Evolutionary conservation across 495 filamentous ascomycete species (phyloP).

Genomic region (Neurospora terricola): DNA sequence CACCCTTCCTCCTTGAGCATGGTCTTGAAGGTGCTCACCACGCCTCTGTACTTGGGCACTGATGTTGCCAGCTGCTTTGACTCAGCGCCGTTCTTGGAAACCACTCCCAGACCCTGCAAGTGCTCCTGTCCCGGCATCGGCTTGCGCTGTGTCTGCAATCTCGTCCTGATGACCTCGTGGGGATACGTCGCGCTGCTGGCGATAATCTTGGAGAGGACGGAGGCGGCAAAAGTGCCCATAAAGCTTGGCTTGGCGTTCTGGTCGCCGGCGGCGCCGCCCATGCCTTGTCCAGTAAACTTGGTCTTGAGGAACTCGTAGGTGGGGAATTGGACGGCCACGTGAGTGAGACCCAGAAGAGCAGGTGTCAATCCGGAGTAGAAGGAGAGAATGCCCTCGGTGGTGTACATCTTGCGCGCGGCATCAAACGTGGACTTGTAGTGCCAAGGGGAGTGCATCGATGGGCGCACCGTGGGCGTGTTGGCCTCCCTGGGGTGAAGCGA

Average conservation of each 20-base stretch:
- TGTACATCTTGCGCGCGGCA: constrained; percentile 92
- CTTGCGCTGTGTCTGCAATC: constrained; percentile 78
- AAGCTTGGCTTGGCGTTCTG: constrained; percentile 30
- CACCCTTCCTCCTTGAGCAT: constrained; percentile 90
- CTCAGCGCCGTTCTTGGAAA: background rate
- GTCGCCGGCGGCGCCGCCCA: constrained; percentile 49
- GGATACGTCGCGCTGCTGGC: constrained; percentile 95
- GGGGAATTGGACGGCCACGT: constrained; percentile 97
- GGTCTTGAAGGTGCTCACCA: constrained; percentile 70
- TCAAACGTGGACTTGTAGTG: constrained; percentile 82
- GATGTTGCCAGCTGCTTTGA: background rate
- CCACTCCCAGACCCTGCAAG: constrained; percentile 48
- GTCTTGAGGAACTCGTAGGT: constrained; percentile 90
- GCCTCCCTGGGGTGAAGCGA: constrained; percentile 32
- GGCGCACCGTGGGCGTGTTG: constrained; percentile 40
- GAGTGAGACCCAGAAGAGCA: constrained; percentile 81
- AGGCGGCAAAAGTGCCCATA: constrained; percentile 72
- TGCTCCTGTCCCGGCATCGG: constrained; percentile 49
- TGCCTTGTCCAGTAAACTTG: constrained; percentile 76
- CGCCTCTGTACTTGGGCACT: constrained; percentile 64
- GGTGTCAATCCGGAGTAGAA: constrained; percentile 96
- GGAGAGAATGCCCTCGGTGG: constrained; percentile 69
- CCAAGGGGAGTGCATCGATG: constrained; percentile 58
- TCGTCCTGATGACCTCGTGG: constrained; percentile 87
- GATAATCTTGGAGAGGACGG: constrained; percentile 89